phyloP scores from a whole-genome alignment of 2,329 filamentous ascomycete genomes.

The Aspergillus candidus region DNA sequence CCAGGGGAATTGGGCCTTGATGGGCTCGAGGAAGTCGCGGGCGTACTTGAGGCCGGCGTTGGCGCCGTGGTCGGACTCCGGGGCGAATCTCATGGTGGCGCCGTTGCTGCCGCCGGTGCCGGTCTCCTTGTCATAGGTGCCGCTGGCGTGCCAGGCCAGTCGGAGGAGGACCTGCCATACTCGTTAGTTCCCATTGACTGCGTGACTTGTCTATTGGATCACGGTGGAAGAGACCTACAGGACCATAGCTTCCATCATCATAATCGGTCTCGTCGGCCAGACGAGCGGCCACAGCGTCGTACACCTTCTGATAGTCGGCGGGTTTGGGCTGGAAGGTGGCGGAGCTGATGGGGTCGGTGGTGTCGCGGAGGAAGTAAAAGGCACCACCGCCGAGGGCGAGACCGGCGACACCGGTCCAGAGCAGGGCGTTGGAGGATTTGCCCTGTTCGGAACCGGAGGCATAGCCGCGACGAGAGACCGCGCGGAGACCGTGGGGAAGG shows the following conservation, averaged over 20 bases:
- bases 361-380: slow-evolving; percentile 56
- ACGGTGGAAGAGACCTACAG: slow-evolving; percentile 47
- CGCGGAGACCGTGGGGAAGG: slow-evolving; percentile 60
- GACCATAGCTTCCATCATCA: slow-evolving; percentile 93
- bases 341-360: slow-evolving; percentile 36
- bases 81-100: slow-evolving; percentile 91
- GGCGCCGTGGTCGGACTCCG: slow-evolving; percentile 83
- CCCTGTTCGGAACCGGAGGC: slow-evolving; percentile 59
- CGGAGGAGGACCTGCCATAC: slow-evolving; percentile 61
- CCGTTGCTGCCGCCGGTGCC: slow-evolving; percentile 91
- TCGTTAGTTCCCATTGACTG: neutral
- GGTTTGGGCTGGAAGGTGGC: slow-evolving; percentile 64
- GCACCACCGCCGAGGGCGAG: slow-evolving; percentile 58
- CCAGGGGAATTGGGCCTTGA: slow-evolving; percentile 90
- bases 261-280: slow-evolving; percentile 90
- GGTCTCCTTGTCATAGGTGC: slow-evolving; percentile 85
- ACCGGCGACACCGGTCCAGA: slow-evolving; percentile 54
- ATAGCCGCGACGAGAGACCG: slow-evolving; percentile 71
- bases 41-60: slow-evolving; percentile 85
- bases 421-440: slow-evolving; percentile 46
- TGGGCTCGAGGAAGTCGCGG: slow-evolving; percentile 85
- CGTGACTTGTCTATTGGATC: neutral
- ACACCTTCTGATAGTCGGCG: slow-evolving; percentile 92
- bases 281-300: slow-evolving; percentile 72
- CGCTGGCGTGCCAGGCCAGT: slow-evolving; percentile 89